Percentiles rank a stretch among this genome's conserved stretches.
phyloP scores from a whole-genome alignment of 768 basidiomycete species.

The Symmetrospora coprosmae region DNA sequence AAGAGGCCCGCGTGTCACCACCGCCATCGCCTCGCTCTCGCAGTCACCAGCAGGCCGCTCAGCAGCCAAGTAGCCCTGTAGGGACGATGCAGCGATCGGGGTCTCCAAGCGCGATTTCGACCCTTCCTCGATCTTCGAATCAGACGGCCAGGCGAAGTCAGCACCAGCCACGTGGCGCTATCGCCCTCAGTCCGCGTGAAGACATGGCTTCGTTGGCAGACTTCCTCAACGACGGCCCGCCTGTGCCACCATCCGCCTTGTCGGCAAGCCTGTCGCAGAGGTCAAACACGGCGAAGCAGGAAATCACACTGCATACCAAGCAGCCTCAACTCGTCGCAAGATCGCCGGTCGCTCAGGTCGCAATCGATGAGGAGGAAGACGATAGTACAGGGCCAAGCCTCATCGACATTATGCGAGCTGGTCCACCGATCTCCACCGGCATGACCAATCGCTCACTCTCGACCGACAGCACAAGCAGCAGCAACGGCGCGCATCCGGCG shows the following conservation, averaged over 20 bases:
- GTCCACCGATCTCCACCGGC: constrained; percentile 3
- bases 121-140: no score
- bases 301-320: neutral
- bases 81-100: neutral
- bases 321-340: neutral
- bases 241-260: no score
- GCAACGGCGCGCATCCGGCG: no score
- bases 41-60: neutral
- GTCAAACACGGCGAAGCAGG: neutral
- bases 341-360: neutral
- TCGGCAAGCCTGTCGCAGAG: neutral
- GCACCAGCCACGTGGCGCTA: no score
- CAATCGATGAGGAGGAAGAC: neutral
- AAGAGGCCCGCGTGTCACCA: neutral
- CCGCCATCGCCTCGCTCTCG: neutral
- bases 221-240: constrained; percentile 11
- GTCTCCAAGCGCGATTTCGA: neutral
- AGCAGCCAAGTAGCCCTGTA: neutral
- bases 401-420: neutral
- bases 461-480: neutral
- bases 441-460: neutral
- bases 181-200: no score
- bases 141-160: no score
- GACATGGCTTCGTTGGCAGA: neutral
- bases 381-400: neutral